These are phyloP conservation scores for Globisporangium nagaii DNA, from an alignment of 352 stramenopile species.

Conservation along the genomic window DNA sequence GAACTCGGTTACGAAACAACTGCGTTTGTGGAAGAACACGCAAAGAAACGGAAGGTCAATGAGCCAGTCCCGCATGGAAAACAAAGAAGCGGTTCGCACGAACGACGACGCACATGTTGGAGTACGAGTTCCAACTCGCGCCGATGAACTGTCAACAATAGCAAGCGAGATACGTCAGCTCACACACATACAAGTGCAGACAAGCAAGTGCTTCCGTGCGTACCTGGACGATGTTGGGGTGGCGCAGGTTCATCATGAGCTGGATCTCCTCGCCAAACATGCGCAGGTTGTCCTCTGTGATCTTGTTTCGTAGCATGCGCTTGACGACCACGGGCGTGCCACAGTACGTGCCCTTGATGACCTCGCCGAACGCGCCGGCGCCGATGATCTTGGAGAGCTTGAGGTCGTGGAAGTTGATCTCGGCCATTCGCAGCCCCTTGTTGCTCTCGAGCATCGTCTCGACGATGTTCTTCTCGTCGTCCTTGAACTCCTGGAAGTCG, in stretches of 20 bases:
- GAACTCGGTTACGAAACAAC: conserved; percentile 87
- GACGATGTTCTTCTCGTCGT: conserved; percentile 84
- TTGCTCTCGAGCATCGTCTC: conserved; percentile 88
- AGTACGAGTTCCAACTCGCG: conserved; percentile 90
- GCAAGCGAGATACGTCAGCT: neutral
- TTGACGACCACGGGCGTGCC: conserved; percentile 86
- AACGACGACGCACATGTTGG: conserved; percentile 73
- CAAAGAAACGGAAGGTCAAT: neutral
- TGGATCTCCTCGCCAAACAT: conserved; percentile 89
- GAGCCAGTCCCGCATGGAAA: neutral
- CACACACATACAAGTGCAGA: neutral
- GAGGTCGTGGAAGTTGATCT: conserved; percentile 88
- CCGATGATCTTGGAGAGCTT: conserved; percentile 88
- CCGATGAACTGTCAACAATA: conserved; percentile 64
- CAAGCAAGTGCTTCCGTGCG: neutral
- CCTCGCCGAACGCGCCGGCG: conserved; percentile 77
- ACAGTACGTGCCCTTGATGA: conserved; percentile 88
- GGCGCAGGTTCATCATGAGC: conserved; percentile 88
- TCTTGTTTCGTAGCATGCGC: conserved; percentile 87
- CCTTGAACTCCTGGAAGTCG: conserved; percentile 82
- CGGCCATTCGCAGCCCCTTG: conserved; percentile 80
- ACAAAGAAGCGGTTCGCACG: neutral
- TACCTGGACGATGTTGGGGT: conserved; percentile 85
- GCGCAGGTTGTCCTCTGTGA: conserved; percentile 82
- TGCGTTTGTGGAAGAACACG: conserved; percentile 14